Conservation (phyloP, 768 basidiomycete species). For the Trametes sanguinea region DNA sequence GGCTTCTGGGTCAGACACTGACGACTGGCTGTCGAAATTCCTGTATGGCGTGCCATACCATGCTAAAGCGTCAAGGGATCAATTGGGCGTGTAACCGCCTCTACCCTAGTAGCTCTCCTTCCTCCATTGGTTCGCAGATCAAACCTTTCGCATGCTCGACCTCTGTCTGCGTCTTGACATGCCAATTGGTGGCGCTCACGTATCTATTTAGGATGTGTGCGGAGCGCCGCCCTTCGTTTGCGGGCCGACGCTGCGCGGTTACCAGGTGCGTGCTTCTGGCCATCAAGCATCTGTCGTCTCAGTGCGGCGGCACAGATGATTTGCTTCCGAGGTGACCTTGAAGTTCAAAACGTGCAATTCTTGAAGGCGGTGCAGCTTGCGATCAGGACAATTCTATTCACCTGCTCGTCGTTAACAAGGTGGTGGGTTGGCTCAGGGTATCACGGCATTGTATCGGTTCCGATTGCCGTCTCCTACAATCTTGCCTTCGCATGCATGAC, state of each 20-base stretch:
- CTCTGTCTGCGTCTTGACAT: background rate
- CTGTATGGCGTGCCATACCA: background rate
- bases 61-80: background rate
- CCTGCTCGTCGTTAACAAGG: background rate
- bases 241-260: conserved; percentile 10
- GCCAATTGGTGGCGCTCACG: background rate
- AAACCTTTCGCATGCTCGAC: background rate
- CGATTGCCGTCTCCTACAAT: background rate
- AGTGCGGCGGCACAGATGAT: conserved; percentile 2
- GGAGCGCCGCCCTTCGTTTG: conserved; percentile 8
- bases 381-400: conserved; percentile 8
- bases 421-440: background rate
- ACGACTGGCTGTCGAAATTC: background rate
- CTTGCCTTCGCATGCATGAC: too few relatives aligned
- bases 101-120: background rate
- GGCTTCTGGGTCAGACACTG: background rate
- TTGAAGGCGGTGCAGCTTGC: conserved; percentile 2
- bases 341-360: background rate
- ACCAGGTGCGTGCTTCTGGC: background rate
- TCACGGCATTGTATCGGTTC: conserved; percentile 13
- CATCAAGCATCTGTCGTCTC: conserved; percentile 16
- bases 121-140: background rate
- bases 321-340: background rate
- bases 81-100: background rate
- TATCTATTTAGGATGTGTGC: background rate